Percentiles rank a stretch among this genome's conserved stretches.
Conservation (phyloP, 148 eudicot species). For the Camellia granthamiana region DNA sequence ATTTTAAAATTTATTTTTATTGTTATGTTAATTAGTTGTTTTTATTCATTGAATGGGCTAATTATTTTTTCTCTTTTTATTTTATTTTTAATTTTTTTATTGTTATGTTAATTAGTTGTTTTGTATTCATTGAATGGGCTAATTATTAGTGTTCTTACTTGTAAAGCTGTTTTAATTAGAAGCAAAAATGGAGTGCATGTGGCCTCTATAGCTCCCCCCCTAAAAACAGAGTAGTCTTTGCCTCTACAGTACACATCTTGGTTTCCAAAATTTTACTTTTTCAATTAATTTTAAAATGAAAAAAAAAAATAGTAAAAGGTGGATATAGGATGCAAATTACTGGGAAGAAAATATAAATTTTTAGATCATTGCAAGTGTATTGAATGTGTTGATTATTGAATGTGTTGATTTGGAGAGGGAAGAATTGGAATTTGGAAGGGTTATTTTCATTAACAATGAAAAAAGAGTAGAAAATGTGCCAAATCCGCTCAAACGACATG, state of each 20-base stretch:
- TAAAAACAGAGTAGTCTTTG: too few species aligned
- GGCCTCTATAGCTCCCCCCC: constrained; percentile 4
- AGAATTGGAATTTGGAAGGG: background rate
- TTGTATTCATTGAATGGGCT: too few species aligned
- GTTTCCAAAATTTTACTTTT: background rate
- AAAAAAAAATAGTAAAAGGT: background rate
- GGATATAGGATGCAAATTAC: too few species aligned
- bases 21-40: background rate
- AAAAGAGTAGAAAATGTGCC: too few species aligned
- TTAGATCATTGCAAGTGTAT: background rate
- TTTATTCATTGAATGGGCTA: constrained; percentile 13
- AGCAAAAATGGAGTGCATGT: constrained; percentile 8
- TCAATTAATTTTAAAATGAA: background rate
- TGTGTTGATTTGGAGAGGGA: background rate
- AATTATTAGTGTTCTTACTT: constrained; percentile 15
- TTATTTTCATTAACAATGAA: too few species aligned
- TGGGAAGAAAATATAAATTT: background rate
- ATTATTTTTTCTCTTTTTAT: too few species aligned
- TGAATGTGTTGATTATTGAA: background rate
- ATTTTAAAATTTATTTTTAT: background rate
- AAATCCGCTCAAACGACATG: too few species aligned
- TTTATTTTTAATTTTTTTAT: too few species aligned
- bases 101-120: too few species aligned
- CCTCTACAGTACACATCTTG: background rate
- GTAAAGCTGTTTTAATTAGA: constrained; percentile 14